phyloP scores from a whole-genome alignment of 2,329 filamentous ascomycete genomes.

The Aureobasidium zeae region DNA sequence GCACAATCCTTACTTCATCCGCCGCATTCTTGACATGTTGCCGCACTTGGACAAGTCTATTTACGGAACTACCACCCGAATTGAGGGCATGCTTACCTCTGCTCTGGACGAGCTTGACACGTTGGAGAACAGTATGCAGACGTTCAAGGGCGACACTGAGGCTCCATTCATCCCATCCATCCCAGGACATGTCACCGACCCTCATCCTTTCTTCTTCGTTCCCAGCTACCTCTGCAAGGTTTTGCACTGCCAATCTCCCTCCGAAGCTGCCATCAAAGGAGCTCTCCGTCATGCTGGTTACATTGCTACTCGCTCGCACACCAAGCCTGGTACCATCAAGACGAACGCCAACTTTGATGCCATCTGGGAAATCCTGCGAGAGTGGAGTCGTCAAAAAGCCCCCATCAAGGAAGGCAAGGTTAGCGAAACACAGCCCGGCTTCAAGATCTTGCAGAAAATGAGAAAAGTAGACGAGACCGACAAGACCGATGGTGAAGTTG shows the following conservation, averaged over 20 bases:
- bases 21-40: conserved; percentile 64
- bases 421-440: conserved; percentile 61
- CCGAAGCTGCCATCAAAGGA: conserved; percentile 70
- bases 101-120: conserved; percentile 63
- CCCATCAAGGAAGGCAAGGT: conserved; percentile 67
- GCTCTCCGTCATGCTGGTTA: conserved; percentile 77
- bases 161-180: conserved; percentile 36
- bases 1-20: conserved; percentile 75
- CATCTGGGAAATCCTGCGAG: conserved; percentile 87
- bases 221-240: conserved; percentile 65
- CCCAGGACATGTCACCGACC: conserved; percentile 58
- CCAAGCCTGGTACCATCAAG: conserved; percentile 81
- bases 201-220: conserved; percentile 77
- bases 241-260: conserved; percentile 68
- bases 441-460: conserved; percentile 46
- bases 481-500: conserved; percentile 20
- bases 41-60: conserved; percentile 55
- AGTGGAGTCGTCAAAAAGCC: conserved; percentile 75
- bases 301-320: conserved; percentile 74
- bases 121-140: conserved; percentile 17
- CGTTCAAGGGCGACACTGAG: conserved; percentile 4
- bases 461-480: conserved; percentile 24
- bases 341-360: conserved; percentile 86
- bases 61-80: conserved; percentile 71
- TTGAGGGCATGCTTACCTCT: conserved; percentile 85